Base-by-base conservation (phyloP, 148 eudicot species). In the Simmondsia chinensis region DNA sequence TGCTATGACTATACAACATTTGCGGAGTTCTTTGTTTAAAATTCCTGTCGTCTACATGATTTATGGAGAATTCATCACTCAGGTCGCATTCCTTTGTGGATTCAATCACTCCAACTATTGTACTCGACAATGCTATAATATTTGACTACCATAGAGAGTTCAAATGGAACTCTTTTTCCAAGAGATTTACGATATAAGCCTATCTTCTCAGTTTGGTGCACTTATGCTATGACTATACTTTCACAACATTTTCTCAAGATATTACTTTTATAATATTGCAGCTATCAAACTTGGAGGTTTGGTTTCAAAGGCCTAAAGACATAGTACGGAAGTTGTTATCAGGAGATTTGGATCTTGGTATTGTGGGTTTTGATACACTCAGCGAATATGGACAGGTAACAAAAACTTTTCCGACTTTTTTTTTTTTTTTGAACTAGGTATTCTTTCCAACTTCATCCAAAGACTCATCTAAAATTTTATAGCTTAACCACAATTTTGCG, bases 291-390 rank as follows among this genome's bases (percentile, higher is more conserved):
- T 45, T 84, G 56, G 94, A 88, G 67, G 97, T 88, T 45, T 88
- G 97, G 97, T 88, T 75, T 75, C 97, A 88, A 48, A 87, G 97
- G 43, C 97, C 97, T 24, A 88, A 76, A 57, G 95, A 89, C 51
- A 64, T 89, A 42, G 94, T 91, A 34, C 52, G 85, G 33, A 91
- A 91, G 76, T 63, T 91, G 64, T 66, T 91, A 29, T 91, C 97
- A 29, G 97, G 97, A 52, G 97, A 91, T 72, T 44, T 91, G 53
- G 97, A 91, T 76, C 82, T 91, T 46, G 97, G 97, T 43, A 76
- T 91, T 52, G 82, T 91, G 44, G 97, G 97, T 57, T 72, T 85
- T 50, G 97, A 91, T 69, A 82, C 55, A 12, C 63, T 91, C 31
- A 57, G 65, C 28, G 97, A 91, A 75, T 76, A 59, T 57, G 97